These are phyloP conservation scores for Saururus chinensis DNA, from an alignment of 164 flowering plant genomes.

Conservation along the genomic window DNA sequence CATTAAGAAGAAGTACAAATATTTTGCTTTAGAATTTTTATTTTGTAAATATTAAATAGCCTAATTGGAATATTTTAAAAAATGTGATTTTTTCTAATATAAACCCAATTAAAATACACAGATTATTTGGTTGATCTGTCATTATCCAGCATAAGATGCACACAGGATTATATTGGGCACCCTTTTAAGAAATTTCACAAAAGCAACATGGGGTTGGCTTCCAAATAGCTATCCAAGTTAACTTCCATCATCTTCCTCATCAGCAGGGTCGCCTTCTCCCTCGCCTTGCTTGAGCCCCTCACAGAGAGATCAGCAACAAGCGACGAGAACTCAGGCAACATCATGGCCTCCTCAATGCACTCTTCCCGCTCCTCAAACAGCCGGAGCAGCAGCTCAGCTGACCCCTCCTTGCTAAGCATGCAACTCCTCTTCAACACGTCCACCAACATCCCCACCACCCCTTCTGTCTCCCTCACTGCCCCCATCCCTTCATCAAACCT, in stretches of 20 bases:
- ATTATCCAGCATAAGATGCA: too few relatives aligned
- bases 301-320: constrained; percentile 58
- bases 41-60: too few relatives aligned
- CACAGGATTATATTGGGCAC: too few relatives aligned
- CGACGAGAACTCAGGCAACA: constrained; percentile 36
- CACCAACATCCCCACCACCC: constrained; percentile 31
- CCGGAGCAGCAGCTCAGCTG: constrained; percentile 41
- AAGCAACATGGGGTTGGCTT: constrained; percentile 15
- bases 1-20: too few relatives aligned
- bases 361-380: constrained; percentile 54
- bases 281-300: constrained; percentile 41
- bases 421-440: constrained; percentile 46
- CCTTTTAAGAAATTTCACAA: neutral
- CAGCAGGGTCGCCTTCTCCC: constrained; percentile 42
- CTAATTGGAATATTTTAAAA: too few relatives aligned
- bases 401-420: constrained; percentile 69
- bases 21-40: too few relatives aligned
- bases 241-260: constrained; percentile 50
- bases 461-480: constrained; percentile 27
- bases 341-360: constrained; percentile 34
- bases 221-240: constrained; percentile 16
- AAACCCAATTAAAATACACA: too few relatives aligned
- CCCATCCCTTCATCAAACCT: constrained; percentile 51
- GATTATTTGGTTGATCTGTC: too few relatives aligned
- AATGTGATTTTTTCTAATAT: too few relatives aligned